Conservation (phyloP, 179 eudicot species). For the Drosera spatulata region DNA sequence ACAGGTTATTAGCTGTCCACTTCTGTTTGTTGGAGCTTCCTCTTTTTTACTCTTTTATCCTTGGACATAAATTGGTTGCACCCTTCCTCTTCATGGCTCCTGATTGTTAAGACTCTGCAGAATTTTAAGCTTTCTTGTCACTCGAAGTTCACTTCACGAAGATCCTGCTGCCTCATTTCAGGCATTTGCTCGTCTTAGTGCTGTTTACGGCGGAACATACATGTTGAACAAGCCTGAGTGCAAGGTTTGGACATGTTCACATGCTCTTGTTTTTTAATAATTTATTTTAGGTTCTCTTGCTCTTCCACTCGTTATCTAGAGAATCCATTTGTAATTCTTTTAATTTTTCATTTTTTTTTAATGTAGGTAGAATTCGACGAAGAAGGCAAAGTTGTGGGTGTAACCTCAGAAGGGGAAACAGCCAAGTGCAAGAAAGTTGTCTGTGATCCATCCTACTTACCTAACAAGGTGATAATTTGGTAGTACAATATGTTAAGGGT, state of each 20-base stretch:
- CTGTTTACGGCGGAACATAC: slow-evolving; percentile 90
- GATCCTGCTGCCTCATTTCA: slow-evolving; percentile 12
- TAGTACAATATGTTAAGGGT: neutral
- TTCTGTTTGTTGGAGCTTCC: slow-evolving; percentile 2
- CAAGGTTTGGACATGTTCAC: slow-evolving; percentile 21
- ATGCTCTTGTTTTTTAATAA: too few species aligned
- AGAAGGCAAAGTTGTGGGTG: slow-evolving; percentile 65
- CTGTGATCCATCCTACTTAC: slow-evolving; percentile 79
- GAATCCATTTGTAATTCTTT: too few species aligned
- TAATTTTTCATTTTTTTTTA: neutral
- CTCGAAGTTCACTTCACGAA: neutral
- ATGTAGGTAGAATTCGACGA: slow-evolving; percentile 71
- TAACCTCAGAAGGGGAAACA: slow-evolving; percentile 78
- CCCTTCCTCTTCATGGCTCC: neutral
- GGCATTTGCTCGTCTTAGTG: slow-evolving; percentile 92
- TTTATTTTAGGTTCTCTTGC: too few species aligned
- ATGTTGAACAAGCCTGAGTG: slow-evolving; percentile 87
- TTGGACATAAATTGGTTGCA: neutral
- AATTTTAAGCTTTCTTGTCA: too few species aligned
- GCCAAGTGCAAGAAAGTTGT: slow-evolving; percentile 84
- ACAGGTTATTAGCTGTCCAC: slow-evolving; percentile 25
- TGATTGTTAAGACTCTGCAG: too few species aligned
- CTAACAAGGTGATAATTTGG: slow-evolving; percentile 38
- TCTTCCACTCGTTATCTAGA: too few species aligned
- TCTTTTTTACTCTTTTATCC: slow-evolving; percentile 3